Evolutionary conservation across 2,329 filamentous ascomycete species (phyloP).

Genomic region (Alternaria dauci): DNA sequence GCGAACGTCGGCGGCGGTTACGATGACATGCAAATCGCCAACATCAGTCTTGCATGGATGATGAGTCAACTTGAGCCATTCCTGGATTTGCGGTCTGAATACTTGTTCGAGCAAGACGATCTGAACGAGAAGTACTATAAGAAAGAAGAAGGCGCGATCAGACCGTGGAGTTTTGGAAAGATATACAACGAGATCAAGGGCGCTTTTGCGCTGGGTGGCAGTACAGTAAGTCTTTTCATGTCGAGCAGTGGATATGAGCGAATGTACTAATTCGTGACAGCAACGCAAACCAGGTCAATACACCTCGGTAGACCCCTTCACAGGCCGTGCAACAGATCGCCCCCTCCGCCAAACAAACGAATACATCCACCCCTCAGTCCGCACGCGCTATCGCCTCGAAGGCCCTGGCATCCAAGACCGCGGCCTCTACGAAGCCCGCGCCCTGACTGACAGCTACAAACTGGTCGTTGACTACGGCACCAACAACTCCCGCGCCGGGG

Average conservation of each 20-base stretch:
- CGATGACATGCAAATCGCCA: conserved; percentile 55
- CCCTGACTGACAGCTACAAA: conserved; percentile 58
- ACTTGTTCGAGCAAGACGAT: conserved; percentile 58
- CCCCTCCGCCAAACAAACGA: conserved; percentile 60
- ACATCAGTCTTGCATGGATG: conserved; percentile 66
- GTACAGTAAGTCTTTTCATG: conserved; percentile 35
- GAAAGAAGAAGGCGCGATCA: conserved; percentile 48
- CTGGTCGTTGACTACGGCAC: conserved; percentile 55
- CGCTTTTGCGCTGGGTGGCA: conserved; percentile 58
- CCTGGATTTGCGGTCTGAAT: conserved; percentile 58
- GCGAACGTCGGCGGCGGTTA: conserved; percentile 62
- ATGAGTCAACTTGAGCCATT: conserved; percentile 61
- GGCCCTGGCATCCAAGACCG: conserved; percentile 59
- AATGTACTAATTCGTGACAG: conserved; percentile 8
- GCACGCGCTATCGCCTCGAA: conserved; percentile 54
- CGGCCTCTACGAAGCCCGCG: conserved; percentile 55
- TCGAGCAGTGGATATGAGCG: too few relatives aligned
- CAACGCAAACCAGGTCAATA: conserved; percentile 59
- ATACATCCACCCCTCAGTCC: conserved; percentile 61
- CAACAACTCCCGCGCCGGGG: conserved; percentile 32
- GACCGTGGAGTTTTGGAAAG: conserved; percentile 59
- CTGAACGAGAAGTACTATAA: conserved; percentile 57
- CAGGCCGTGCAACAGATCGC: conserved; percentile 52
- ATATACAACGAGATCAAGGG: conserved; percentile 58
- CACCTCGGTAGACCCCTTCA: conserved; percentile 55